Conservation (phyloP, 495 filamentous ascomycete genomes). For the Margaritispora aquatica region DNA sequence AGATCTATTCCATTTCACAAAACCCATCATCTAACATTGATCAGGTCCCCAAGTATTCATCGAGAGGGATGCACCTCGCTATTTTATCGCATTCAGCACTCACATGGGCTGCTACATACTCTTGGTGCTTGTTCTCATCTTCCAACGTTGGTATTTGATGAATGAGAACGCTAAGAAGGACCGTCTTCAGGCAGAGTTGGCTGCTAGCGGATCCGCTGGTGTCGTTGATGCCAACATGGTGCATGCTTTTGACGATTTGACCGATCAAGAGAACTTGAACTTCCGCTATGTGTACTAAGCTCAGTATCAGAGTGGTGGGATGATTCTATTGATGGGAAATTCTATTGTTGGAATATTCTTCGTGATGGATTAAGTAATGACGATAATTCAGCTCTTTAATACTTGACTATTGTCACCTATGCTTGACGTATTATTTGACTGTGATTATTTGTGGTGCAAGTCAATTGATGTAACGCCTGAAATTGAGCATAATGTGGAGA, state of each 20-base stretch:
- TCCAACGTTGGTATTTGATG: slow-evolving; percentile 55
- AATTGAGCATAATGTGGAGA: too few relatives aligned
- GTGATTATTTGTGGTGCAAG: too few relatives aligned
- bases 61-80: slow-evolving; percentile 39
- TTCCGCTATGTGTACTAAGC: slow-evolving; percentile 17
- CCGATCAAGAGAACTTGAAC: slow-evolving; percentile 21
- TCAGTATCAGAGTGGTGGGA: neutral
- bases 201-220: slow-evolving; percentile 6
- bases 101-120: slow-evolving; percentile 58
- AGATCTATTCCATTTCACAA: neutral
- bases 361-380: neutral
- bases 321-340: neutral
- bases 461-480: too few relatives aligned
- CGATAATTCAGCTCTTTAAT: neutral
- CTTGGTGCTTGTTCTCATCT: slow-evolving; percentile 47
- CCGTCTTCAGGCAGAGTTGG: slow-evolving; percentile 14
- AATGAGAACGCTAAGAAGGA: slow-evolving; percentile 57
- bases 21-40: neutral
- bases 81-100: slow-evolving; percentile 60
- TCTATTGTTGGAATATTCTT: neutral
- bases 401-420: neutral
- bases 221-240: slow-evolving; percentile 59
- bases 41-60: slow-evolving; percentile 21
- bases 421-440: too few relatives aligned
- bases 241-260: slow-evolving; percentile 25